Percentiles rank a stretch among this genome's conserved stretches.
phyloP scores from a whole-genome alignment of 1,284 basidiomycete genomes.

The Earliella scabrosa region DNA sequence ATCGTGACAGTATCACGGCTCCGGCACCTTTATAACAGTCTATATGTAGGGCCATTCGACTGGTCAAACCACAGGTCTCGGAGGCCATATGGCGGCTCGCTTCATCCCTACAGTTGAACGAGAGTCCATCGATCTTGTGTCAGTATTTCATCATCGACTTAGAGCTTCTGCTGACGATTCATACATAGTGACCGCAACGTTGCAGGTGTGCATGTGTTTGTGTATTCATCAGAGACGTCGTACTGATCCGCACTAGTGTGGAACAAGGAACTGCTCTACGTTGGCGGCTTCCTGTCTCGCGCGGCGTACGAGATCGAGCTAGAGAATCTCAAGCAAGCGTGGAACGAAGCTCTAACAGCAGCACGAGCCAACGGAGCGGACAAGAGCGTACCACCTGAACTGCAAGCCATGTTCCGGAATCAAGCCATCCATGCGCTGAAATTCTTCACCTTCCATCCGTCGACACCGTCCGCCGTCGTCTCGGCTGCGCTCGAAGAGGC shows the following conservation, averaged over 20 bases:
- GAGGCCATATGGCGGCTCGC: slow-evolving; percentile 88
- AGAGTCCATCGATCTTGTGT: slow-evolving; percentile 92
- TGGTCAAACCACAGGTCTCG: slow-evolving; percentile 92
- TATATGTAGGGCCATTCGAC: slow-evolving; percentile 72
- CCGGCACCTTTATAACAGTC: slow-evolving; percentile 15
- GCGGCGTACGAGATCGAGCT: slow-evolving; percentile 90
- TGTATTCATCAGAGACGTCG: background rate
- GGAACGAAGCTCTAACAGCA: slow-evolving; percentile 51
- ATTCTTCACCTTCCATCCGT: slow-evolving; percentile 88
- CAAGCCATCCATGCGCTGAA: slow-evolving; percentile 84
- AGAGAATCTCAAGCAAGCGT: slow-evolving; percentile 55
- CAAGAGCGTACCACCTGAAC: slow-evolving; percentile 34
- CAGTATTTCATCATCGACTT: slow-evolving; percentile 39
- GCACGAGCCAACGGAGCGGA: slow-evolving; percentile 31
- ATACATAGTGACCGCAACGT: slow-evolving; percentile 72
- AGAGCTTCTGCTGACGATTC: background rate
- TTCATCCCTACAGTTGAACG: slow-evolving; percentile 98
- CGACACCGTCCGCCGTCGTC: slow-evolving; percentile 90
- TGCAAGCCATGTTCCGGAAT: slow-evolving; percentile 55
- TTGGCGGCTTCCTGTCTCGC: slow-evolving; percentile 85
- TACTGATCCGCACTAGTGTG: slow-evolving; percentile 66
- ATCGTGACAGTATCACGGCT: background rate
- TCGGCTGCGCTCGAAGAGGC: slow-evolving; percentile 77
- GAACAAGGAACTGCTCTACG: slow-evolving; percentile 87
- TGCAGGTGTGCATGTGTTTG: slow-evolving; percentile 54